Evolutionary conservation across 169 alveolate species (phyloP).

Genomic region (Eimeria sp.): DNA sequence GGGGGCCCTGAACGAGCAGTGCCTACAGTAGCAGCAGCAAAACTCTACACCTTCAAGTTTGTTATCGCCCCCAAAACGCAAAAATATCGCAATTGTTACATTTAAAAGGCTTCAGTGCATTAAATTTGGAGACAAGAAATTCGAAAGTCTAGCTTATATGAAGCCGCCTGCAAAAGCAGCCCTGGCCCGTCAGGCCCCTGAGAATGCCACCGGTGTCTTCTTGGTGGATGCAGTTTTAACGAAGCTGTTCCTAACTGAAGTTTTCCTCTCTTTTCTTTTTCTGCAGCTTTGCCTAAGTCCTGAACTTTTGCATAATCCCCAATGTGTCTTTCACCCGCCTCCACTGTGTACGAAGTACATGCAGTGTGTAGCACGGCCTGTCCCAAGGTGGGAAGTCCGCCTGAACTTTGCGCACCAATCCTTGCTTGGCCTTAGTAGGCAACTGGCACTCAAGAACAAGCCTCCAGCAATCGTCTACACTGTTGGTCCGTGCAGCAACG

Average conservation of each 20-base stretch:
- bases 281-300: background rate
- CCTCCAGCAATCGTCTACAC: background rate
- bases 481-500: too few relatives aligned
- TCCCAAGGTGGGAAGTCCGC: background rate
- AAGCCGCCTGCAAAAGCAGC: background rate
- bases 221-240: background rate
- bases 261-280: background rate
- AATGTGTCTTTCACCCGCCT: background rate
- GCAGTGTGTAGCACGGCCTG: background rate
- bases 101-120: background rate
- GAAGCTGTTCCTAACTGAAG: background rate
- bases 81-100: background rate
- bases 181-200: background rate
- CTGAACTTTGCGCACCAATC: too few relatives aligned
- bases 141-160: background rate
- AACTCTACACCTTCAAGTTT: background rate
- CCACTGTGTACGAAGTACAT: background rate
- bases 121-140: too few relatives aligned
- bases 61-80: background rate
- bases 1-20: background rate
- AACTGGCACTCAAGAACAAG: background rate
- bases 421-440: background rate
- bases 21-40: constrained; percentile 2
- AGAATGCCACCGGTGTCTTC: background rate
- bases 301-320: background rate